Conservation (phyloP, 768 basidiomycete species). For the Leccinum ochraceum region DNA sequence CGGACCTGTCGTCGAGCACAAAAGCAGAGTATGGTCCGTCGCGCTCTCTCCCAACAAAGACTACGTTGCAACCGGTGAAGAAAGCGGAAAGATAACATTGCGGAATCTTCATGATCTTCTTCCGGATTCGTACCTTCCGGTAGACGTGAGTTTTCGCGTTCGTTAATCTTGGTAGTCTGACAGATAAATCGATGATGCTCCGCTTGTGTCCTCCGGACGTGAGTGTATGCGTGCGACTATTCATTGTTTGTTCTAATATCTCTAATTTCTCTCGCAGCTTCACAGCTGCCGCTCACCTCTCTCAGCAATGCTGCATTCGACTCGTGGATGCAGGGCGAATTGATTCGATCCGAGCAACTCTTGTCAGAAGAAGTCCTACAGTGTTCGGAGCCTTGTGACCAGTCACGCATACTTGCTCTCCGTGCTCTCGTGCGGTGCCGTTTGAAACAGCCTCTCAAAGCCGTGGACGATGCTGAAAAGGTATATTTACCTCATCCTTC, state of each 20-base stretch:
- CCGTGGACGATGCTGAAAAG: background rate
- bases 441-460: background rate
- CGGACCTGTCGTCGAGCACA: background rate
- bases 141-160: background rate
- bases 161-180: background rate
- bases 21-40: background rate
- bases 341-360: background rate
- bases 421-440: background rate
- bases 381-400: background rate
- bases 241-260: background rate
- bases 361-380: background rate
- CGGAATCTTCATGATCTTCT: background rate
- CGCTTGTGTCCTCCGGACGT: background rate
- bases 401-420: conserved; percentile 4
- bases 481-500: background rate
- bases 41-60: background rate
- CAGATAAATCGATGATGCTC: background rate
- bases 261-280: background rate
- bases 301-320: background rate
- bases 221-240: background rate
- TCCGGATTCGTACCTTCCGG: background rate
- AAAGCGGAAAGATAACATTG: background rate
- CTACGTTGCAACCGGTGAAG: background rate
- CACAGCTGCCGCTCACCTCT: conserved; percentile 1
- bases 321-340: conserved; percentile 2